Percentiles rank a stretch among this genome's conserved stretches.
Evolutionary conservation across 1,284 basidiomycete genomes (phyloP).

Genomic region (Sanghuangporus sanghuang): DNA sequence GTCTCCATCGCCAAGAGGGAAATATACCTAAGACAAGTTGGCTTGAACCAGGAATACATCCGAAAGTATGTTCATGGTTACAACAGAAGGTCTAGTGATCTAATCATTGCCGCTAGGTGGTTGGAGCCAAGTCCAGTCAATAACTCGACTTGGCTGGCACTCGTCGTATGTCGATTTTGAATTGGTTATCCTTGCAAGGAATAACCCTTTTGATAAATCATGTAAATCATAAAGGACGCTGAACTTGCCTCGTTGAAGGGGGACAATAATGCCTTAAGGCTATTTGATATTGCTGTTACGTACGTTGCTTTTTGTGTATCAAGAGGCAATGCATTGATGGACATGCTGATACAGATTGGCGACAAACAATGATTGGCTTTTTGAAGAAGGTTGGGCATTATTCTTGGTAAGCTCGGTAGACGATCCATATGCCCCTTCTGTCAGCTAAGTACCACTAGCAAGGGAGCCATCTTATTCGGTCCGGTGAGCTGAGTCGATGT

Average conservation of each 20-base stretch:
- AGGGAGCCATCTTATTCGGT: constrained; percentile 64
- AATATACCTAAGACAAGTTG: constrained; percentile 50
- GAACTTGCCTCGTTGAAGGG: constrained; percentile 56
- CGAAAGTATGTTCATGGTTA: constrained; percentile 36
- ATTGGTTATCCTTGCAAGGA: background rate
- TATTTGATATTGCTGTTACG: constrained; percentile 67
- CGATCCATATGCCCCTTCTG: background rate
- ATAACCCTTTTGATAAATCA: background rate
- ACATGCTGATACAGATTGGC: constrained; percentile 40
- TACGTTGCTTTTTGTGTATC: constrained; percentile 25
- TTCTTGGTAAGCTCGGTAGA: constrained; percentile 43
- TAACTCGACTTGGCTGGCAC: constrained; percentile 57
- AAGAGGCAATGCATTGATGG: background rate
- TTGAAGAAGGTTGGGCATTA: constrained; percentile 65
- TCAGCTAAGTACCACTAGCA: constrained; percentile 37
- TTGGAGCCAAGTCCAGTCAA: constrained; percentile 62
- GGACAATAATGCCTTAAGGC: constrained; percentile 50
- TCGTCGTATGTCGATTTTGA: constrained; percentile 45
- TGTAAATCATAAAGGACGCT: constrained; percentile 43
- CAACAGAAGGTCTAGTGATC: background rate
- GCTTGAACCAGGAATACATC: constrained; percentile 54
- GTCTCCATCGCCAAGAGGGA: constrained; percentile 33
- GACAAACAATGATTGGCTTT: constrained; percentile 58
- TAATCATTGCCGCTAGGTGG: constrained; percentile 42
- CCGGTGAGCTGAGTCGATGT: constrained; percentile 29